phyloP scores from a whole-genome alignment of 768 basidiomycete species.

The Suillus plorans region DNA sequence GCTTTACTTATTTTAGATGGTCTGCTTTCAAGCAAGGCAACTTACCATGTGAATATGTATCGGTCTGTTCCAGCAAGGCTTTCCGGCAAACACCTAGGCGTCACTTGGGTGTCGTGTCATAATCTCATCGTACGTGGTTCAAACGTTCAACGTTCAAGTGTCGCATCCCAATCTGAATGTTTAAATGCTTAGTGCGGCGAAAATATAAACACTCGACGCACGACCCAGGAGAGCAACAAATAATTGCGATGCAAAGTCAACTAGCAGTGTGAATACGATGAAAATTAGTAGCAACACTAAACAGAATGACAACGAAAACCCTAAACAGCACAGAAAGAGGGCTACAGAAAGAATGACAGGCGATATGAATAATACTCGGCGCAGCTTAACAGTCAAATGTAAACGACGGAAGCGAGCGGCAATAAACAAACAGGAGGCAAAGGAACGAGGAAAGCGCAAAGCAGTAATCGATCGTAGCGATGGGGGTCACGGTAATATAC shows the following conservation, averaged over 20 bases:
- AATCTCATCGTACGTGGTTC: neutral
- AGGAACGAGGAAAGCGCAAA: constrained; percentile 12
- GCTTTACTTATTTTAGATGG: neutral
- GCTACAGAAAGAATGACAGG: constrained; percentile 26
- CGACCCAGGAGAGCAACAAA: neutral
- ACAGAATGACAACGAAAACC: constrained; percentile 7
- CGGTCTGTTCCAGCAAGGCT: neutral
- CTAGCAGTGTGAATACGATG: constrained; percentile 16
- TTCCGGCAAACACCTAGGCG: neutral
- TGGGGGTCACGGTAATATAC: neutral
- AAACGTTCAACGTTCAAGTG: too few relatives aligned
- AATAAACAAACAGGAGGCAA: constrained; percentile 6
- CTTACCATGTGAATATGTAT: neutral
- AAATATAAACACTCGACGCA: neutral
- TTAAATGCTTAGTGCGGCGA: too few relatives aligned
- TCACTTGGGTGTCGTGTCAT: neutral
- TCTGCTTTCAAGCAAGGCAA: neutral
- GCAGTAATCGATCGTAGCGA: constrained; percentile 7
- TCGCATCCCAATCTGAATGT: too few relatives aligned
- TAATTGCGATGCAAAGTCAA: constrained; percentile 4
- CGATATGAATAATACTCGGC: constrained; percentile 31
- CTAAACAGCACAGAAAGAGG: constrained; percentile 13
- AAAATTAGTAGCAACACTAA: constrained; percentile 11
- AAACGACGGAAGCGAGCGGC: constrained; percentile 2
- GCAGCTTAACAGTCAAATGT: constrained; percentile 18